These are phyloP conservation scores for Triticum dicoccoides DNA, from an alignment of 176 grass and related monocot species.

Conservation along the genomic window DNA sequence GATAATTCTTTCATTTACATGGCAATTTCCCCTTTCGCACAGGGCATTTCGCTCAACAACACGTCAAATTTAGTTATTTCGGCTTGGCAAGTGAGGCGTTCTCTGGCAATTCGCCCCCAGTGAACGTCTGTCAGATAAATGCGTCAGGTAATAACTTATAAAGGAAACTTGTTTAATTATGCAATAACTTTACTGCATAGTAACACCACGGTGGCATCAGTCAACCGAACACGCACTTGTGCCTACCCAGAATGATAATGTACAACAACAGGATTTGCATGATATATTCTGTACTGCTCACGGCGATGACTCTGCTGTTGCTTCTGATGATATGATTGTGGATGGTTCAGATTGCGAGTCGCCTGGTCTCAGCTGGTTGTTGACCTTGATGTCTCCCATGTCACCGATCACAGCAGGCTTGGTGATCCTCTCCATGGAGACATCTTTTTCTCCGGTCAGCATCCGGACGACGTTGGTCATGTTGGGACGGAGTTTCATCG, in stretches of 20 bases:
- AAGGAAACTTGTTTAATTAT: neutral
- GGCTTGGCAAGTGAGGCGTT: too few relatives aligned
- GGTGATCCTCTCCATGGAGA: slow-evolving; percentile 50
- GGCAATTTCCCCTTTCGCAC: too few relatives aligned
- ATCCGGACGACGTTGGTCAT: slow-evolving; percentile 57
- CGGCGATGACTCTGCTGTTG: slow-evolving; percentile 8
- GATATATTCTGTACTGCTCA: neutral
- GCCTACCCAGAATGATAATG: slow-evolving; percentile 1
- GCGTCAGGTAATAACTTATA: neutral
- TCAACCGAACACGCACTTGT: neutral
- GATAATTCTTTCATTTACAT: too few relatives aligned
- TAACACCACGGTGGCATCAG: slow-evolving; percentile 1
- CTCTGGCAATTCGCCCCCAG: too few relatives aligned
- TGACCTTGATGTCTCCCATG: slow-evolving; percentile 43
- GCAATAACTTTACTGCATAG: neutral
- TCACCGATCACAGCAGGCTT: slow-evolving; percentile 61
- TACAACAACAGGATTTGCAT: neutral
- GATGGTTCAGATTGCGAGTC: neutral
- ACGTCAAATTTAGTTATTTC: too few relatives aligned
- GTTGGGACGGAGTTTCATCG: slow-evolving; percentile 61
- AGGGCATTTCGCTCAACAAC: too few relatives aligned
- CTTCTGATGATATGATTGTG: slow-evolving; percentile 30
- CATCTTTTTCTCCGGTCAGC: slow-evolving; percentile 57
- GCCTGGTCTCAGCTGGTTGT: slow-evolving; percentile 9
- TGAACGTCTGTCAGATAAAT: too few relatives aligned